Base-by-base conservation (phyloP, 2,329 filamentous ascomycete genomes). In the Trichophaea hybrida region DNA sequence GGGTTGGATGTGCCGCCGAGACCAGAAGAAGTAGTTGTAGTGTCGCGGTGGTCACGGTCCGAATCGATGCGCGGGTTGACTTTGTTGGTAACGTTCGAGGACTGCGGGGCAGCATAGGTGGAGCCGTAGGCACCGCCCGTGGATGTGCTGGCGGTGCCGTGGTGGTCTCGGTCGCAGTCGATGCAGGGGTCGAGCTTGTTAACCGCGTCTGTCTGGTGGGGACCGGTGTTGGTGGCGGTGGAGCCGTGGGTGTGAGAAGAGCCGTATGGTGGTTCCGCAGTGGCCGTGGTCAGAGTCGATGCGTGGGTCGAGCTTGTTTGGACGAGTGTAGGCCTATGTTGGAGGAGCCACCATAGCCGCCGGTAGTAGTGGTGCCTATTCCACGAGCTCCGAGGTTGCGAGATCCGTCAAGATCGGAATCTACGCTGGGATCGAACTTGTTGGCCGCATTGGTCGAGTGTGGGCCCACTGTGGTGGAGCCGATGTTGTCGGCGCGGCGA, bases 11-110 rank as follows among this genome's bases (percentile, higher is more conserved):
- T n/a, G n/a, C n/a, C n/a, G n/a, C n/a, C n/a, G n/a, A n/a, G n/a
- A n/a, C n/a, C n/a, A n/a, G n/a, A n/a, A n/a, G n/a, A n/a, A n/a
- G n/a, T n/a, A n/a, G n/a, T n/a, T n/a, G n/a, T n/a, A n/a, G n/a
- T n/a, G n/a, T n/a, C n/a, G n/a, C n/a, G n/a, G n/a, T 38, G 56
- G 69, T 81, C 78, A 1, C 77, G 74, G 65, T 81, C 73, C 7
- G 75, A 77, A 70, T 81, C 79, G 51, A 82, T 76, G 32, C 76
- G 72, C 2, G 78, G 78, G 59, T 81, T 78, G 2, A 73, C 37
- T 73, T 80, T 80, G 74, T 82, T 81, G 65, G 75, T 3, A 37
- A 76, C 59, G 66, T 80, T 76, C 35, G 70, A 74, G 70, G 75
- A 76, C 72, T 82, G 79, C 7, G 76, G 76, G n/a, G 76, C 75